phyloP scores from a whole-genome alignment of 139 green algal genomes.

The Coccomyxa sp. region DNA sequence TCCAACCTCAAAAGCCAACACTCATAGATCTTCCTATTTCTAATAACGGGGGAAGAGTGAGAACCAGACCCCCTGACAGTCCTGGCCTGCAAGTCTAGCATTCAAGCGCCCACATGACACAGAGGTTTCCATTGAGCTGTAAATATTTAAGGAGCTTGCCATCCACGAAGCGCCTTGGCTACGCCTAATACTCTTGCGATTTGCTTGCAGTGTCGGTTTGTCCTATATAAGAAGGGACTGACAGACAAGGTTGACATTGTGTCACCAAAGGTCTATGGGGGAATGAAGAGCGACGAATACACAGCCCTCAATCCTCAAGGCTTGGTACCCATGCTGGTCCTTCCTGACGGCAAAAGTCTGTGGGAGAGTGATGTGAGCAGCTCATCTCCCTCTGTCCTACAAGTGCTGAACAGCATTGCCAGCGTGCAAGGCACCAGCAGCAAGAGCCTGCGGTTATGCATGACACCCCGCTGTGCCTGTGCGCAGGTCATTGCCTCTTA shows the following conservation, averaged over 20 bases:
- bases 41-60: constrained; percentile 64
- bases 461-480: background rate
- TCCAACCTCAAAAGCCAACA: constrained; percentile 27
- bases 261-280: constrained; percentile 44
- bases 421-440: too few species aligned
- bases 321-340: constrained; percentile 72
- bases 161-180: too few species aligned
- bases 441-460: background rate
- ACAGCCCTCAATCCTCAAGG: constrained; percentile 44
- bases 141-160: too few species aligned
- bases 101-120: too few species aligned
- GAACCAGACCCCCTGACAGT: too few species aligned
- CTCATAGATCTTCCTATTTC: constrained; percentile 59
- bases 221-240: constrained; percentile 63
- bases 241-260: constrained; percentile 52
- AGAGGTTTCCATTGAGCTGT: too few species aligned
- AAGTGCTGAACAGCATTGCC: background rate
- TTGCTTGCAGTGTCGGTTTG: constrained; percentile 19
- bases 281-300: constrained; percentile 42
- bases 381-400: background rate
- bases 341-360: constrained; percentile 51
- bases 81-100: too few species aligned
- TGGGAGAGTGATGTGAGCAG: constrained; percentile 55
- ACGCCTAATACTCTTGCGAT: too few species aligned
- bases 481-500: constrained; percentile 66